Evolutionary conservation across 2,329 filamentous ascomycete genomes (phyloP), one percentile per base, ranked within the genome.

Genomic region (Aspergillus sp.): DNA sequence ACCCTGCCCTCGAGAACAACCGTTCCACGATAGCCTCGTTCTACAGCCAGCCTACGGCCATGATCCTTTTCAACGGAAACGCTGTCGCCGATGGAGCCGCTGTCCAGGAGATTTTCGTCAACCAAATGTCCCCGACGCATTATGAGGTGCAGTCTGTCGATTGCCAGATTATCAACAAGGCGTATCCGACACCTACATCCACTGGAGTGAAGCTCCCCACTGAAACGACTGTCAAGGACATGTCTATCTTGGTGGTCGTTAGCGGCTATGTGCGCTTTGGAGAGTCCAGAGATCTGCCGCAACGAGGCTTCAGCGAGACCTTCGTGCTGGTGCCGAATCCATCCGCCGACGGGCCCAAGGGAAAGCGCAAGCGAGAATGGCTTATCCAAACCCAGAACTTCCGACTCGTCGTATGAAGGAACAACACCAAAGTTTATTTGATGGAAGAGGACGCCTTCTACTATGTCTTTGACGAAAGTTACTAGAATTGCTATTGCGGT

Each of bases 11-110:
- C 55, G 87, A 89, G 75, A 84, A 82, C 60, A 76, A 81, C 45
- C 82, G 84, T 64, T 76, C 79, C 47, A 79, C 81, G 9, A 83
- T 96, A 13, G 72, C 84, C 17, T 78, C 80, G n/a, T 96, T 88
- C 81, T 96, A 96, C 81, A 85, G 84, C 23, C 67, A 82, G 10
- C 83, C 76, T 0, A 70, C 82, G 3, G 79, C 91, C 55, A 86
- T 88, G 72, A 92, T 97, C 69, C 85, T 87, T 69, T 89, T 92
- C 82, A 96, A 96, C 78, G 92, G 92, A 68, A 87, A 87, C 51
- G 76, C 85, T 2, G 79, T 91, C 39, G 76, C 84, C 36, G 83
- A 86, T 58, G 88, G 88, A 0, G 78, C 80, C 54, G 87, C 87
- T 48, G 89, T 92, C 69, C 86, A 89, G 68, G 82, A 83, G 17